Base-by-base conservation (phyloP, 495 filamentous ascomycete species). In the Thermochaetoides thermophila region DNA sequence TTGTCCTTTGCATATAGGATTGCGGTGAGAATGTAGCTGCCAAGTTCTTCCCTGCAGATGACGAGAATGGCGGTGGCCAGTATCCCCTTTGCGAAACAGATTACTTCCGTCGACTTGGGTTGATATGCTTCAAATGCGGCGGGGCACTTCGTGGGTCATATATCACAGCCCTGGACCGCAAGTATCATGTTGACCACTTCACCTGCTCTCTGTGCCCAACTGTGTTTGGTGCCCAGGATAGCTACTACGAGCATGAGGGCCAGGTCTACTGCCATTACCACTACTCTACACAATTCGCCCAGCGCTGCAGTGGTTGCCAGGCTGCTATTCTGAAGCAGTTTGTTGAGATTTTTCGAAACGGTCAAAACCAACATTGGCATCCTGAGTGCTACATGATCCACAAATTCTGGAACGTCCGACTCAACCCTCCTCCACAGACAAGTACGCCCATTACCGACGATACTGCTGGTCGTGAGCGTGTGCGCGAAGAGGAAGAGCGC, bases 371-470 rank as follows among this genome's bases (percentile, higher is more conserved):
- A 51, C 91, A 99, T 47, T 99, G 91, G 91, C 91, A 99, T 50
- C 91, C 91, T 3, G 91, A 99, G 53, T 99, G 91, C 56, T 99
- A 99, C 54, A 99, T 96, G 89, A 99, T 99, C 27, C 91, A 99
- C 57, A 99, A 99, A 51, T 99, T 96, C 60, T 99, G 91, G 91
- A 99, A 94, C 52, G 91, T 99, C 24, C 75, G 87, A 16, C 68
- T 99, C 10, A 63, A 60, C 9, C 56, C 61, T 4, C 57, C 60
- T 15, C 55, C 57, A 18, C 55, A 66, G 28, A 44, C 50, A 8
- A 49, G 60, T 18, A 49, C 63, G 19, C 64, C 75, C 27, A 61
- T 63, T 15, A 69, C 78, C 43, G 80, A 79, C 7, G 81, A 76
- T 20, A 73, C 79, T 19, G 73, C 79, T 36, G 71, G 81, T 35